Base-by-base conservation (phyloP, 2,329 filamentous ascomycete species). In the Microsporum canis region DNA sequence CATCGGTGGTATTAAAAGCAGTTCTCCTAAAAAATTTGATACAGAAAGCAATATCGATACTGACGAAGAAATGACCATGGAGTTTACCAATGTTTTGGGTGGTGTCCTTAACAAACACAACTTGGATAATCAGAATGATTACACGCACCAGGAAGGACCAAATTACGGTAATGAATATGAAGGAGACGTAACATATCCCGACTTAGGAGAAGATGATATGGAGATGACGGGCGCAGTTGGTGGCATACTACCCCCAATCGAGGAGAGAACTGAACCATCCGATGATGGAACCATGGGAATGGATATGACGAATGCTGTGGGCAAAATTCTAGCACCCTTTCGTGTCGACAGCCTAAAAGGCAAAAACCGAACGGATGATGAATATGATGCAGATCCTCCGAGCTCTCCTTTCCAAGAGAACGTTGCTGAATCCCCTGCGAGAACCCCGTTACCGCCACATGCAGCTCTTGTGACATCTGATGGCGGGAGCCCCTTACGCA, bases 281-380 rank as follows among this genome's bases (percentile, higher is more conserved):
- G 75, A 76, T 3, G 75, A 75, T 60, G 68, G 73, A 58, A 84
- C 82, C 0, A 78, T 81, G 70, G 83, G 79, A 0, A 88, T 88
- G 85, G 85, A 88, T 53, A 83, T 88, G 70, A 88, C 86, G 1
- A 78, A 78, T 53, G 82, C 81, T 4, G 76, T 88, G 55, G 86
- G 86, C 7, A 78, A 79, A 6, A 88, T 89, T 58, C 75, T 88
- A 47, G 69, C 69, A 71, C 76, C 71, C 64, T 63, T 68, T 27
- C 71, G 65, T 68, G 79, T 43, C 70, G 73, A 6, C 73, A 79
- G 61, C 82, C 79, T 6, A 85, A 82, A 68, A 77, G 78, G 55
- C 70, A 82, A 10, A 83, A 85, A 81, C 82, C 41, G 23, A 12
- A 27, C 12, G 3, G 10, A 38, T n/a, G 39, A 59, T 33, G 84